Percentiles rank a stretch among this genome's conserved stretches.
Evolutionary conservation across 2,329 filamentous ascomycete species (phyloP).

Genomic region (Calycina marina): DNA sequence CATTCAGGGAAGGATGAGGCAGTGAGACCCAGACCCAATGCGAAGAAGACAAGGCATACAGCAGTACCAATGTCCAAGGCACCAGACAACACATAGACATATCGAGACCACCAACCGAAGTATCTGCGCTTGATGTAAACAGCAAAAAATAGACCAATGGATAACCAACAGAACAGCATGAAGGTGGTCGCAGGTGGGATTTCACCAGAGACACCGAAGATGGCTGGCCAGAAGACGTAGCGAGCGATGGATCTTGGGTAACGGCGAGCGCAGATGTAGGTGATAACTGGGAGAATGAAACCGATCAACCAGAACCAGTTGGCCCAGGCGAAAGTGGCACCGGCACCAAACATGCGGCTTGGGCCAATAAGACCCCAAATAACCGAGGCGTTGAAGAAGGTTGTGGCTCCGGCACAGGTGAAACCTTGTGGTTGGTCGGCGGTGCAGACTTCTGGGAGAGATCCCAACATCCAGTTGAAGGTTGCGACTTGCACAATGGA

Average conservation of each 20-base stretch:
- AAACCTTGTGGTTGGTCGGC: conserved; percentile 39
- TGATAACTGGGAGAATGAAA: conserved; percentile 42
- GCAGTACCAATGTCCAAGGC: not conserved
- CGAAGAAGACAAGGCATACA: not conserved
- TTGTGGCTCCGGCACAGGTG: conserved; percentile 34
- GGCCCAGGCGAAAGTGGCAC: conserved; percentile 46
- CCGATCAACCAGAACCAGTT: conserved; percentile 63
- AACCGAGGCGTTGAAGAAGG: conserved; percentile 55
- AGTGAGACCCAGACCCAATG: not conserved
- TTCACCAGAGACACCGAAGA: not conserved
- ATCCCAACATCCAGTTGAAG: conserved; percentile 43
- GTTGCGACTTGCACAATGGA: conserved; percentile 52
- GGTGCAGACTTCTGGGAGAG: conserved; percentile 50
- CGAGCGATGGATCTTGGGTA: not conserved
- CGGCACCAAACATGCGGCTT: conserved; percentile 50
- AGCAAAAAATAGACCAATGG: not conserved
- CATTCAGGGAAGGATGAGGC: not conserved
- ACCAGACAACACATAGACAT: not conserved
- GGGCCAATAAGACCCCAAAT: conserved; percentile 66
- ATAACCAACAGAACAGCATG: not conserved
- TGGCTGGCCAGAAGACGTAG: not conserved
- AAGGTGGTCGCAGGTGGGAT: not conserved
- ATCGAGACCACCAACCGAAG: not conserved
- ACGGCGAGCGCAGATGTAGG: conserved; percentile 22
- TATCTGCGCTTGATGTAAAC: not conserved